These are phyloP conservation scores for Pseudogymnoascus sp. DNA, from an alignment of 2,329 filamentous ascomycete genomes.

Conservation along the genomic window DNA sequence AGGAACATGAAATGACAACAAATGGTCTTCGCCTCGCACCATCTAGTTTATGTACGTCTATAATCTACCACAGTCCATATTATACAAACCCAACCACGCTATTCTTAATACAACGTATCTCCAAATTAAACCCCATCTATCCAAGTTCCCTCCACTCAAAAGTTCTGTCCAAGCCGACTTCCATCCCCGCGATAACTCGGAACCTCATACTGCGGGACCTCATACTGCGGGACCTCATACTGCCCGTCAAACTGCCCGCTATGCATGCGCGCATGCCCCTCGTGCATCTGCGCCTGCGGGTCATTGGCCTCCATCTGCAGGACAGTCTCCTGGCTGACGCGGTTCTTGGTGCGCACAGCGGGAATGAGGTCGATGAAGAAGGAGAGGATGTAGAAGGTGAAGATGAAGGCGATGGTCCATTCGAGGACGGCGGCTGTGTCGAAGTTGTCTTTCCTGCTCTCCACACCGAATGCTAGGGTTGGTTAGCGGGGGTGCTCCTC, in stretches of 20 bases:
- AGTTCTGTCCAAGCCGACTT: slow-evolving; percentile 1
- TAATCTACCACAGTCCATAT: not conserved
- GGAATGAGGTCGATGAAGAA: slow-evolving; percentile 85
- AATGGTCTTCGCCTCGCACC: not conserved
- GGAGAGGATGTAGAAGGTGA: slow-evolving; percentile 78
- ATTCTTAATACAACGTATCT: not conserved
- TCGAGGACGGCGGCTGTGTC: slow-evolving; percentile 40
- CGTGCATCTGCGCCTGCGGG: not conserved
- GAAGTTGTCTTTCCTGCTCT: not conserved
- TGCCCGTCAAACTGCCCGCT: not conserved
- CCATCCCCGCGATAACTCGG: not conserved
- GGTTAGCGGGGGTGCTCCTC: not conserved
- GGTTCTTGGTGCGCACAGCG: slow-evolving; percentile 33
- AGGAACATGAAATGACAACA: not conserved
- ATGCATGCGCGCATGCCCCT: not conserved
- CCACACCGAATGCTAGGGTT: not conserved
- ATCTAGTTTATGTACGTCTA: not conserved
- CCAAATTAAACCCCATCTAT: not conserved
- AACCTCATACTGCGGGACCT: not conserved
- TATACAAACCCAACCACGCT: not conserved
- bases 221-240: not conserved
- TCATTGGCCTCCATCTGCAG: slow-evolving; percentile 24
- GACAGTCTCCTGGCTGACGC: slow-evolving; percentile 15
- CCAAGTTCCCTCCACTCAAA: not conserved
- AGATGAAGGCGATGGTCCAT: slow-evolving; percentile 71